Percentiles rank a stretch among this genome's conserved stretches.
These are phyloP conservation scores for Microascus cirrosus DNA, from an alignment of 2,329 filamentous ascomycete species.

Conservation along the genomic window DNA sequence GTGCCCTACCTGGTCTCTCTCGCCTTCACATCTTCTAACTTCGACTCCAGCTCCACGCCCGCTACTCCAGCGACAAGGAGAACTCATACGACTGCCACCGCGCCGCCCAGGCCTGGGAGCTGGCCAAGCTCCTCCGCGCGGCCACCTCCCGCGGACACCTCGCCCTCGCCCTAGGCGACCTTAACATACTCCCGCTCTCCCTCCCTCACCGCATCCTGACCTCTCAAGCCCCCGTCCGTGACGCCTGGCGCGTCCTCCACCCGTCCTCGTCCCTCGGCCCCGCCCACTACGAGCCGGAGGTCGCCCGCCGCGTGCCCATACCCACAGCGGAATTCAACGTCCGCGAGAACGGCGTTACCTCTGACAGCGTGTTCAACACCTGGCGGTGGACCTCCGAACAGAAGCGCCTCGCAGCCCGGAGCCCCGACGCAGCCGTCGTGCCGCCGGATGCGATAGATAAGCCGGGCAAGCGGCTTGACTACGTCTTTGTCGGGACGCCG, in stretches of 20 bases:
- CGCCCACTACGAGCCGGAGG: slow-evolving; percentile 55
- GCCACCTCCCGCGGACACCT: slow-evolving; percentile 73
- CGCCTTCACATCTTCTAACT: background rate
- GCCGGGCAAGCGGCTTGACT: slow-evolving; percentile 80
- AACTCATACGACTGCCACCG: slow-evolving; percentile 88
- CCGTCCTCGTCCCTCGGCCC: slow-evolving; percentile 75
- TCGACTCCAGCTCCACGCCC: slow-evolving; percentile 55
- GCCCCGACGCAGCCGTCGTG: slow-evolving; percentile 42
- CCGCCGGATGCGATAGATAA: slow-evolving; percentile 58
- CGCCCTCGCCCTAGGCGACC: slow-evolving; percentile 80
- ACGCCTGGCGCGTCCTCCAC: slow-evolving; percentile 76
- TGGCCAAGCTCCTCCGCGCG: slow-evolving; percentile 75
- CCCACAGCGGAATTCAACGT: slow-evolving; percentile 74
- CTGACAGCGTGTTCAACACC: slow-evolving; percentile 77
- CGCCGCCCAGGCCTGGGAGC: slow-evolving; percentile 88
- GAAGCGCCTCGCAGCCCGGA: slow-evolving; percentile 54
- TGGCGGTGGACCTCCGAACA: slow-evolving; percentile 78
- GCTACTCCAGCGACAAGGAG: slow-evolving; percentile 68
- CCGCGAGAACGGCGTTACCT: slow-evolving; percentile 72
- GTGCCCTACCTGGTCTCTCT: slow-evolving; percentile 11
- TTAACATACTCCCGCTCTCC: slow-evolving; percentile 89
- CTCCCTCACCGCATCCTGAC: slow-evolving; percentile 77
- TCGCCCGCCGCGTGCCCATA: slow-evolving; percentile 51
- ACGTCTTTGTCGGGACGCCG: slow-evolving; percentile 70
- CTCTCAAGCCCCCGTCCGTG: slow-evolving; percentile 63